phyloP scores from a whole-genome alignment of 1,284 basidiomycete species.

The Exobasidium cylindrosporum region DNA sequence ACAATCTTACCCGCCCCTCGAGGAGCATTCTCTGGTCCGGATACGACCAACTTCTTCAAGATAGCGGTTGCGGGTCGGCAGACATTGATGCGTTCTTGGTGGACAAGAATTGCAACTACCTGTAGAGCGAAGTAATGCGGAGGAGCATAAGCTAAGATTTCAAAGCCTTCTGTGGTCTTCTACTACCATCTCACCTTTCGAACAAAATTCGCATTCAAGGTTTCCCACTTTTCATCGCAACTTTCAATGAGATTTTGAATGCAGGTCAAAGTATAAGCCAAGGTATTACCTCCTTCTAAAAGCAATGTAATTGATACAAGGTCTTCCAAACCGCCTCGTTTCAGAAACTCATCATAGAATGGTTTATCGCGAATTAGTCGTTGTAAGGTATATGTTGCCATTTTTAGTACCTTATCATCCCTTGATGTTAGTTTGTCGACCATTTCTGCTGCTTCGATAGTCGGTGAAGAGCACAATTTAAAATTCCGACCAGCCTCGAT shows the following conservation, averaged over 20 bases:
- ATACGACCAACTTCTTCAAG: conserved; percentile 72
- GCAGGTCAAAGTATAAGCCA: conserved; percentile 78
- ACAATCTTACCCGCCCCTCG: conserved; percentile 21
- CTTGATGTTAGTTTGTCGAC: conserved; percentile 68
- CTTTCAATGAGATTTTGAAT: conserved; percentile 69
- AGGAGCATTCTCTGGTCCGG: conserved; percentile 33
- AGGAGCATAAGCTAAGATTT: no score
- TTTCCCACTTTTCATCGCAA: conserved; percentile 63
- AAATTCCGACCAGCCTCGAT: conserved; percentile 45
- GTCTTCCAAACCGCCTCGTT: conserved; percentile 64
- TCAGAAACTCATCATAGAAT: conserved; percentile 81
- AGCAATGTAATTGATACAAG: conserved; percentile 33
- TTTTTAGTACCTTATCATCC: conserved; percentile 65
- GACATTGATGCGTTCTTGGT: conserved; percentile 67
- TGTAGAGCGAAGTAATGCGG: no score
- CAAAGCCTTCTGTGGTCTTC: no score
- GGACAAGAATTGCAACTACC: conserved; percentile 71
- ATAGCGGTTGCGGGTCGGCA: conserved; percentile 95
- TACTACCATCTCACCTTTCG: conserved; percentile 57
- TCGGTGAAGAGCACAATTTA: conserved; percentile 71
- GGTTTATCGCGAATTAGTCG: conserved; percentile 85
- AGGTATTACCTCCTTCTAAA: conserved; percentile 71
- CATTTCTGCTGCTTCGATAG: conserved; percentile 75
- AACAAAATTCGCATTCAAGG: conserved; percentile 70
- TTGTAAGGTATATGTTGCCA: conserved; percentile 75